Evolutionary conservation across 1,284 basidiomycete genomes (phyloP), one percentile per base, ranked within the genome.

Genomic region (Cerioporus squamosus): DNA sequence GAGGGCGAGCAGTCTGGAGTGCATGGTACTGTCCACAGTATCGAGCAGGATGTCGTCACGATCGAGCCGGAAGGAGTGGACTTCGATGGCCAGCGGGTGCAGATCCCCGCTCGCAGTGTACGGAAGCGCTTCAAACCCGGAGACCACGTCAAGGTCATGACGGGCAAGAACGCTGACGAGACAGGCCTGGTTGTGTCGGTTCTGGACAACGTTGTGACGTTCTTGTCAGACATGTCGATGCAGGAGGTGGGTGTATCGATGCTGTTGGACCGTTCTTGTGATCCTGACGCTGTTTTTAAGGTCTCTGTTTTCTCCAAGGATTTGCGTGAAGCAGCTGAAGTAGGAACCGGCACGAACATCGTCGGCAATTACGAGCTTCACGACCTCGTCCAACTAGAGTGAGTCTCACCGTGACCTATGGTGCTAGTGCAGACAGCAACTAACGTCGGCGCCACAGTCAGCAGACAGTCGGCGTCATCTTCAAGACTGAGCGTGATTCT

Each of bases 61-160:
- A 87, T 98, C 65, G 87, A 88, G 52, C 90, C 91, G 8, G 79
- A 91, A 23, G 90, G 94, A 31, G 82, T 92, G 24, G 94, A 97
- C 61, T 82, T 94, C 51, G 91, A 92, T 57, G 91, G 88, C 2
- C 90, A 93, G 71, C 88, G 88, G 68, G 83, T 95, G 53, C 95
- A 98, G 63, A 85, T 99, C 5, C 91, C 93, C 0, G 93, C 94
- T 1, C 81, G 91, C 55, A 93, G 92, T 70, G 94, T 98, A 3
- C 84, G 95, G 65, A 99, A 99, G 77, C 84, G 90, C 47, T 99
- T 99, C 81, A 95, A 94, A 73, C 85, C 95, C 51, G 97, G 97
- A 73, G 97, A 99, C 75, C 97, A 99, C 71, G 94, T 99, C 78
- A 98, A 98, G 79, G 97, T 99, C 58, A 95, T 98, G 86, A 84